phyloP scores from a whole-genome alignment of 163 green algal genomes.

The Chloromonas sp. region DNA sequence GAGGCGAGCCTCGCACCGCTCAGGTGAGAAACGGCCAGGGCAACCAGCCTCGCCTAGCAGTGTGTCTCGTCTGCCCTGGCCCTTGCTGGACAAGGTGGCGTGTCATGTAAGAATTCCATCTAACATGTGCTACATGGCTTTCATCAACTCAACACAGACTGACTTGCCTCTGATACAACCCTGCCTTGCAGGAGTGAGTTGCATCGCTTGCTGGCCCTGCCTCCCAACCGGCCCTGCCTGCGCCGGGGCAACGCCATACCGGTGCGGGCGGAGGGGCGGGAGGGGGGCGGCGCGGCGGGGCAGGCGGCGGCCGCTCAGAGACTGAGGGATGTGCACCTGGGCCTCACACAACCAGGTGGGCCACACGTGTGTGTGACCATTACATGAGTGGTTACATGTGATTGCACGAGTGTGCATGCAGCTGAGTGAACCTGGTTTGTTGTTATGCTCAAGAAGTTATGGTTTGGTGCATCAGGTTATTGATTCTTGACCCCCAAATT shows the following conservation, averaged over 20 bases:
- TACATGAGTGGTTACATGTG: neutral
- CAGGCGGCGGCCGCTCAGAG: slow-evolving; percentile 12
- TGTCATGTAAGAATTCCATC: too few relatives aligned
- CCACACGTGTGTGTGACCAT: neutral
- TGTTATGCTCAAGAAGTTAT: too few relatives aligned
- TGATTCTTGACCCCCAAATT: too few relatives aligned
- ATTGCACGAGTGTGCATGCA: too few relatives aligned
- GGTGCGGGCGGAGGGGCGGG: slow-evolving; percentile 2
- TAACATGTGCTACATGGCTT: too few relatives aligned
- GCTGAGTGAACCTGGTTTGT: neutral
- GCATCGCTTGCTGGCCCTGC: slow-evolving; percentile 59
- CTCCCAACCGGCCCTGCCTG: slow-evolving; percentile 64
- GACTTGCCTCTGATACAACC: neutral
- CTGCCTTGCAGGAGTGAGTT: slow-evolving; percentile 17
- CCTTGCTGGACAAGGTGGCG: too few relatives aligned
- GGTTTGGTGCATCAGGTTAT: too few relatives aligned
- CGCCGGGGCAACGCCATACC: slow-evolving; percentile 48
- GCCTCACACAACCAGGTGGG: slow-evolving; percentile 40
- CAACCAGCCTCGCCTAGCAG: too few relatives aligned
- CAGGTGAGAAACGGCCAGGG: too few relatives aligned
- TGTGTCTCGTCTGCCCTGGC: too few relatives aligned
- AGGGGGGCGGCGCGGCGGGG: neutral
- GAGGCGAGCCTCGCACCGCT: too few relatives aligned
- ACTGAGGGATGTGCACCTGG: slow-evolving; percentile 69
- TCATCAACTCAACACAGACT: too few relatives aligned